Evolutionary conservation across 495 filamentous ascomycete species (phyloP).

Genomic region (Aspergillus bertholletiae): DNA sequence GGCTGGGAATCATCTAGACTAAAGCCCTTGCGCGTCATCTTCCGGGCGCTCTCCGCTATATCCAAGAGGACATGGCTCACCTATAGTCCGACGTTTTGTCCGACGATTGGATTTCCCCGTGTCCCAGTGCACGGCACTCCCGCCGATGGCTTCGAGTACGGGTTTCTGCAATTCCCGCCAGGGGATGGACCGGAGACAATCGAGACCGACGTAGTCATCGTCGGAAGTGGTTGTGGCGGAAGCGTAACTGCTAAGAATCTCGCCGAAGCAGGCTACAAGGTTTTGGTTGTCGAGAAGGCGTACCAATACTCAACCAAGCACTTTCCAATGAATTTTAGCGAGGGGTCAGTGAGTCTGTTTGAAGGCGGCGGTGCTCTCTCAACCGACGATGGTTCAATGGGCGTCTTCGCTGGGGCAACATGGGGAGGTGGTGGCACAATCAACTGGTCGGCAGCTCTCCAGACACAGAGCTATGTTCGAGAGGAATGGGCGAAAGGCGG

Average conservation of each 20-base stretch:
- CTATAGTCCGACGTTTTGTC: slow-evolving; percentile 52
- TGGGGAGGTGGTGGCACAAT: slow-evolving; percentile 88
- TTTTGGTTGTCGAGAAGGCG: slow-evolving; percentile 80
- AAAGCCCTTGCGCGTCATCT: slow-evolving; percentile 51
- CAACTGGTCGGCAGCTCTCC: slow-evolving; percentile 84
- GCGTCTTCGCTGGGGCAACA: slow-evolving; percentile 62
- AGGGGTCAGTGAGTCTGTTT: slow-evolving; percentile 58
- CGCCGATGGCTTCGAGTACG: slow-evolving; percentile 50
- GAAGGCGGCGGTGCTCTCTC: slow-evolving; percentile 51
- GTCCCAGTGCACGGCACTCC: slow-evolving; percentile 59
- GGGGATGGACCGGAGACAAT: slow-evolving; percentile 49
- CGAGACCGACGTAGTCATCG: slow-evolving; percentile 77
- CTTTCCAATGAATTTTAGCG: slow-evolving; percentile 65
- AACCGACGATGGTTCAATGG: slow-evolving; percentile 62
- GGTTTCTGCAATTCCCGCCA: slow-evolving; percentile 49
- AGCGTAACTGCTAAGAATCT: slow-evolving; percentile 78
- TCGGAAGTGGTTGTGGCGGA: slow-evolving; percentile 88
- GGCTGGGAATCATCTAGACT: slow-evolving; percentile 58
- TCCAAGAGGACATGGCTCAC: slow-evolving; percentile 57
- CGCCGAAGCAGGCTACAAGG: slow-evolving; percentile 66
- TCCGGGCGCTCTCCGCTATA: slow-evolving; percentile 52
- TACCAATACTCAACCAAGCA: slow-evolving; percentile 68
- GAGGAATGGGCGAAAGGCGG: slow-evolving; percentile 74
- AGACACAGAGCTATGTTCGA: slow-evolving; percentile 76
- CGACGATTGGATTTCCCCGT: slow-evolving; percentile 60